Percentiles rank a stretch among this genome's conserved stretches.
Evolutionary conservation across 148 eudicot genomes (phyloP).

Genomic region (Spergularia marina): DNA sequence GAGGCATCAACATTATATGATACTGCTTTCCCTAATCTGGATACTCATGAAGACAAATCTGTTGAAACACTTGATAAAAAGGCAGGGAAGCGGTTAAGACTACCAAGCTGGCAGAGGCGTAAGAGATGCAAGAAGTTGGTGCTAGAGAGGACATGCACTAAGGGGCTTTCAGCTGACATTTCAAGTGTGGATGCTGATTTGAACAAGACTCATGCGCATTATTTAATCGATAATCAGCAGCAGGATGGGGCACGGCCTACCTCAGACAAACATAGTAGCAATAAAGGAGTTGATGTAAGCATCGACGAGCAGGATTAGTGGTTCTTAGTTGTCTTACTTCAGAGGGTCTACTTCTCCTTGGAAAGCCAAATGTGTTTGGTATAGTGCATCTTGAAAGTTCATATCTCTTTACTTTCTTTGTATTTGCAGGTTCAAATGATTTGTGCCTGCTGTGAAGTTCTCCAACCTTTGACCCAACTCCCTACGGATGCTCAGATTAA

Average conservation of each 20-base stretch:
- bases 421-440: conserved; percentile 37
- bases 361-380: too few species aligned
- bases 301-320: background rate
- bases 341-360: background rate
- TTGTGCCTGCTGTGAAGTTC: conserved; percentile 64
- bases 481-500: conserved; percentile 45
- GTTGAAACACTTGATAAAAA: conserved; percentile 27
- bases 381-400: conserved; percentile 3
- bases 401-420: conserved; percentile 5
- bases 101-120: conserved; percentile 55
- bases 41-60: conserved; percentile 19
- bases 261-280: conserved; percentile 8
- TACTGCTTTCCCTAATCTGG: conserved; percentile 9
- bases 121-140: conserved; percentile 39
- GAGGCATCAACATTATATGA: conserved; percentile 16
- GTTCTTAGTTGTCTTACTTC: background rate
- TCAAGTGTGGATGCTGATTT: conserved; percentile 16
- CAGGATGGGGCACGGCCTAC: conserved; percentile 22
- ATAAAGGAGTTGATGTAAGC: conserved; percentile 17
- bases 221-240: conserved; percentile 10
- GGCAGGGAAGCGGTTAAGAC: conserved; percentile 44
- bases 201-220: conserved; percentile 24
- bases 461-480: conserved; percentile 41
- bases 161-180: conserved; percentile 9
- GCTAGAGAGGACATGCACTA: conserved; percentile 17